phyloP scores from a whole-genome alignment of 129 eudicot genomes.

The Pulicaria dysenterica region DNA sequence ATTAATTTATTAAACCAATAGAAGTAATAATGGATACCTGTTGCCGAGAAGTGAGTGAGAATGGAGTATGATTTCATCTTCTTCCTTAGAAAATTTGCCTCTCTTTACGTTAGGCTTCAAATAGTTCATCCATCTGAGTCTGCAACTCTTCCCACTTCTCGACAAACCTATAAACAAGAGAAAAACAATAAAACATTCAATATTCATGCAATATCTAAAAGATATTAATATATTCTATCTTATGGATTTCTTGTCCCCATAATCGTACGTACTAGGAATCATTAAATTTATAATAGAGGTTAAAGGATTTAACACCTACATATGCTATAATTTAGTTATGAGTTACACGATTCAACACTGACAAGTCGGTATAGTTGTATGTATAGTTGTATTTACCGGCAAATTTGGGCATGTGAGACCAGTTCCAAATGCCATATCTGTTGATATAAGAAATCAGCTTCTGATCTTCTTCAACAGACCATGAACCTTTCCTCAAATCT shows the following conservation, averaged over 20 bases:
- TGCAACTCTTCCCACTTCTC: conserved; percentile 50
- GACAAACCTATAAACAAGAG: conserved; percentile 31
- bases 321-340: too few relatives aligned
- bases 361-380: too few relatives aligned
- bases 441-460: conserved; percentile 34
- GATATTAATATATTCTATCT: too few relatives aligned
- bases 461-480: conserved; percentile 47
- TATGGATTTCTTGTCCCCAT: too few relatives aligned
- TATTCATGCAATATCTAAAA: too few relatives aligned
- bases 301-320: neutral
- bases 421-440: conserved; percentile 39
- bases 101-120: conserved; percentile 39
- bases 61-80: conserved; percentile 35
- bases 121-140: conserved; percentile 52
- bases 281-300: neutral
- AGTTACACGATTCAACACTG: too few relatives aligned
- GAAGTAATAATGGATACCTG: conserved; percentile 8
- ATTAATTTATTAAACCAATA: too few relatives aligned
- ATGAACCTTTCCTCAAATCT: conserved; percentile 29
- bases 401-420: conserved; percentile 45
- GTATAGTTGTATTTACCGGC: conserved; percentile 30
- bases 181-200: neutral
- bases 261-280: neutral
- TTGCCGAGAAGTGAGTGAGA: conserved; percentile 27
- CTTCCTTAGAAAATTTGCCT: conserved; percentile 38